phyloP scores from a whole-genome alignment of 371 early-diverging fungal species.

The Parasitella parasitica region DNA sequence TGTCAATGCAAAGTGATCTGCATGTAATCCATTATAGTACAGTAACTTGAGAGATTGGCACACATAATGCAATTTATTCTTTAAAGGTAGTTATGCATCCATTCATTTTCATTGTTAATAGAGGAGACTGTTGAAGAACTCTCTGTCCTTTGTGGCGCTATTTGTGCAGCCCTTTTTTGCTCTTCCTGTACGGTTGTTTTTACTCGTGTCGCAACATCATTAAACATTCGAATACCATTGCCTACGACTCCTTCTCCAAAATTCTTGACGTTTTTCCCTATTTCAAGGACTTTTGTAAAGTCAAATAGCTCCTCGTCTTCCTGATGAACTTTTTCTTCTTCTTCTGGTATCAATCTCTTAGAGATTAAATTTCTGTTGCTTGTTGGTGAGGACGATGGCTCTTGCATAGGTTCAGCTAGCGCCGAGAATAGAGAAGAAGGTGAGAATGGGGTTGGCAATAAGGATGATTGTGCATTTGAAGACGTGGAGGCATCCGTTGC shows the following conservation, averaged over 20 bases:
- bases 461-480: background rate
- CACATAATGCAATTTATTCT: too few species aligned
- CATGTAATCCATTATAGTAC: too few species aligned
- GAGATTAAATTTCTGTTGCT: background rate
- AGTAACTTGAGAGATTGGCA: too few species aligned
- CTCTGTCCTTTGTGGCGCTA: background rate
- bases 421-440: slow-evolving; percentile 37
- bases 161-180: background rate
- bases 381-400: background rate
- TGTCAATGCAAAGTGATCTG: too few species aligned
- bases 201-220: slow-evolving; percentile 37
- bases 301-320: slow-evolving; percentile 40
- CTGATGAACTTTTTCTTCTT: slow-evolving; percentile 19
- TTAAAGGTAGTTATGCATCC: slow-evolving; percentile 2
- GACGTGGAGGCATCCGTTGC: background rate
- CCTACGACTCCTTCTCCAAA: slow-evolving; percentile 39
- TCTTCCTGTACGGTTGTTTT: slow-evolving; percentile 9
- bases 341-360: background rate
- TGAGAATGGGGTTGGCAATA: slow-evolving; percentile 16
- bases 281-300: slow-evolving; percentile 39
- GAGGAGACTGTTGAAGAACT: background rate
- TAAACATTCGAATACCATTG: slow-evolving; percentile 39
- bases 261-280: slow-evolving; percentile 36
- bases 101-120: background rate
- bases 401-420: slow-evolving; percentile 29